Base-by-base conservation (phyloP, 345 rosid species). In the Eucalyptus caleyi region DNA sequence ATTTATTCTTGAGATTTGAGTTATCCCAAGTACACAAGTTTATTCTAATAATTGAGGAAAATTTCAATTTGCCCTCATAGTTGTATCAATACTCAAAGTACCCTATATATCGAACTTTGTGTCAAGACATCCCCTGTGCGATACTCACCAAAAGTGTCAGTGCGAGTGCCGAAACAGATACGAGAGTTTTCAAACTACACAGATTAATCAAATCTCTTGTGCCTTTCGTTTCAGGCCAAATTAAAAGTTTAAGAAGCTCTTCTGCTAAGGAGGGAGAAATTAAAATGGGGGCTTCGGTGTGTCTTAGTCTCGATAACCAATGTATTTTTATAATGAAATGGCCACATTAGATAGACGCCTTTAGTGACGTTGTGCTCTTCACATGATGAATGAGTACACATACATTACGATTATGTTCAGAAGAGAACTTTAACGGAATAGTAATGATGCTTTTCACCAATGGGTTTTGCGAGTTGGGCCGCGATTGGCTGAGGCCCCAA, bases 41-140 rank as follows among this genome's bases (percentile, higher is more conserved):
- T 53, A 53, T 53, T 53, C 56, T 53, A 53, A 53, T 19, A 8
- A 53, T 53, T 53, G 24, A 19, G 24, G 56, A 53, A 53, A 19
- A 7, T 53, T 19, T 53, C 24, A 0, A 53, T 53, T 53, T 19
- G 56, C 56, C 56, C 56, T 53, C 56, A 7, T 53, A 53, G 24
- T 19, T 19, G 56, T 19, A 19, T 19, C 24, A 2, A 53, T 53
- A 19, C 24, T 53, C 9, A 53, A 19, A 19, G 24, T 53, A 4
- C 56, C 56, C 56, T 53, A 53, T 53, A 51, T 51, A 18, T 18
- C 56, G 4, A 51, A 51, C 56, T 51, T 51, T 51, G 0, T 51
- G 0, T 51, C 4, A 18, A 51, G 56, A 0, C 9, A 51, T 51
- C 24, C 56, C 56, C 24, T 3, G 5, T 51, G 24, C 9, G 4